A percentile compares a stretch with the other conserved stretches of the same genome.
Conservation (phyloP, 1,284 basidiomycete species). For the Ceratobasidium sp. region DNA sequence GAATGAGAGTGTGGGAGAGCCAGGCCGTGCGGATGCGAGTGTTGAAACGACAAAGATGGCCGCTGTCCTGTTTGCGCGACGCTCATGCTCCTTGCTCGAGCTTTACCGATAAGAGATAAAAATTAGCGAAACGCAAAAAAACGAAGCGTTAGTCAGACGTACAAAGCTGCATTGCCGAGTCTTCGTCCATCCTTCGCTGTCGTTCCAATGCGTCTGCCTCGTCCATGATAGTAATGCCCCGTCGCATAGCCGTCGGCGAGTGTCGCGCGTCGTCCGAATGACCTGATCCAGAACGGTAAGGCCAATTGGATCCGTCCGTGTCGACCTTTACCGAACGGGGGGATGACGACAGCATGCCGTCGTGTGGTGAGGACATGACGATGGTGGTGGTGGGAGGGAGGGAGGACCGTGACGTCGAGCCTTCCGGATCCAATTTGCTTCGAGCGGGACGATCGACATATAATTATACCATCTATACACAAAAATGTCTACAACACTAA, state of each 20-base stretch:
- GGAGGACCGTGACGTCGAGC: background rate
- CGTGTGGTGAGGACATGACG: slow-evolving; percentile 35
- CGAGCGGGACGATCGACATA: too few species aligned
- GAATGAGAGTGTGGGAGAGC: slow-evolving; percentile 25
- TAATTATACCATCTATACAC: background rate
- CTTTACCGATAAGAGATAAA: slow-evolving; percentile 10
- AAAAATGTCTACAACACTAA: background rate
- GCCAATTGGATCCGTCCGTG: slow-evolving; percentile 33
- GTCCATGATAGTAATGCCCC: slow-evolving; percentile 59
- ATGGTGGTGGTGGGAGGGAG: slow-evolving; percentile 3
- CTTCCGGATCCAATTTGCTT: background rate
- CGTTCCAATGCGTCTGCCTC: slow-evolving; percentile 76
- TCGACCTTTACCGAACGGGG: slow-evolving; percentile 38
- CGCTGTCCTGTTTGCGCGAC: slow-evolving; percentile 50
- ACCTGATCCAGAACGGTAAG: slow-evolving; percentile 14
- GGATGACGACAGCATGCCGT: slow-evolving; percentile 21
- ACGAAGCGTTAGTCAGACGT: slow-evolving; percentile 28
- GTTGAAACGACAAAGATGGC: slow-evolving; percentile 22
- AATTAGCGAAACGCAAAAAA: background rate
- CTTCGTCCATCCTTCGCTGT: slow-evolving; percentile 84
- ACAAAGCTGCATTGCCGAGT: slow-evolving; percentile 83
- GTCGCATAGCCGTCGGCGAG: slow-evolving; percentile 67
- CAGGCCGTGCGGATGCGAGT: background rate
- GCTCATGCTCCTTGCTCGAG: slow-evolving; percentile 70
- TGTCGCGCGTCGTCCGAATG: slow-evolving; percentile 52